These are phyloP conservation scores for Musa balbisiana DNA, from an alignment of 202 grass and related monocot genomes.

Conservation along the genomic window DNA sequence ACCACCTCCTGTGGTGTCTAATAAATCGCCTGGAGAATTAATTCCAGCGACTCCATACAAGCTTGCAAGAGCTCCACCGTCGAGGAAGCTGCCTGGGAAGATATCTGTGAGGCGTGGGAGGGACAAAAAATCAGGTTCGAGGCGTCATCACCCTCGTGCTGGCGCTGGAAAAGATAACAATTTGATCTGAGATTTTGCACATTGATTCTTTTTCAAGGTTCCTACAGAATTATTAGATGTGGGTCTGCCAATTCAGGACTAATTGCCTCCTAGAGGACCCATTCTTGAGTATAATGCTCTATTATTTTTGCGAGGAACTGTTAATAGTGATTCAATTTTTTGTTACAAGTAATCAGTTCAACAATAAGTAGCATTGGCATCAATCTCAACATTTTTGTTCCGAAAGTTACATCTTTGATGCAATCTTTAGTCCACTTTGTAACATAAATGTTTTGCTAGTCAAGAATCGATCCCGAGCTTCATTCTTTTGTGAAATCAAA, in stretches of 20 bases:
- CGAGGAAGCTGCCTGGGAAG: constrained; percentile 31
- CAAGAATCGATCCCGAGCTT: too few species aligned
- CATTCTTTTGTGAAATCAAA: too few species aligned
- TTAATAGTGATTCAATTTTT: constrained; percentile 44
- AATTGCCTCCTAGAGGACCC: constrained; percentile 18
- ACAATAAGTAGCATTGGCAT: neutral
- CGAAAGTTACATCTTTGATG: too few species aligned
- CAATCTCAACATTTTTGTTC: too few species aligned
- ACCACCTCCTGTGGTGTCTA: constrained; percentile 7
- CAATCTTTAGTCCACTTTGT: too few species aligned
- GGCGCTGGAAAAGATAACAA: constrained; percentile 33
- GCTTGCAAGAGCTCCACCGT: constrained; percentile 34
- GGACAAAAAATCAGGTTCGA: constrained; percentile 62
- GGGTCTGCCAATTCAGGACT: constrained; percentile 18
- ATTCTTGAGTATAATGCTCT: constrained; percentile 14
- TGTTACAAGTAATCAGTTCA: neutral
- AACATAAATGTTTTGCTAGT: too few species aligned
- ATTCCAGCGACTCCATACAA: constrained; percentile 34
- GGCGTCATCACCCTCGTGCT: constrained; percentile 36
- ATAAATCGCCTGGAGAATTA: constrained; percentile 7
- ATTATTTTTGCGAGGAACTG: constrained; percentile 32
- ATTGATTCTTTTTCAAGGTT: constrained; percentile 22
- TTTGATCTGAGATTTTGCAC: constrained; percentile 13
- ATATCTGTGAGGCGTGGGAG: constrained; percentile 31
- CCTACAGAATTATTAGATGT: constrained; percentile 13